Base-by-base conservation (phyloP, 2,329 filamentous ascomycete species). In the Mycosphaerella arachidis region DNA sequence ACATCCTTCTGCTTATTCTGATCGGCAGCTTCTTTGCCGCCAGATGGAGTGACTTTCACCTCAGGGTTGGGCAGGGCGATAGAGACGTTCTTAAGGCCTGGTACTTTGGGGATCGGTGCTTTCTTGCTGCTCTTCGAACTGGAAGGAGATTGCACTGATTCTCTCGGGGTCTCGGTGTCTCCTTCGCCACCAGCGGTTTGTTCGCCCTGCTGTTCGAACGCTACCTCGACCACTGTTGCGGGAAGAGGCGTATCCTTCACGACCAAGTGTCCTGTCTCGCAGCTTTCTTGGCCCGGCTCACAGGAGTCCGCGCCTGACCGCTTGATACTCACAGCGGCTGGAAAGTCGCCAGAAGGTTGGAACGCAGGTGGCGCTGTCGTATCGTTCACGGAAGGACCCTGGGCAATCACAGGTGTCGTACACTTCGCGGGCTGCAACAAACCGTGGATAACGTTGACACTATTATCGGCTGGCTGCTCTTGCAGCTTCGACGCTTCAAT, bases 61-160 rank as follows among this genome's bases (percentile, higher is more conserved):
- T 57, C 54, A 33, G 57, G 40, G 43, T 56, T 31, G 27, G 57
- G 57, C 20, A 60, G 35, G 31, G 51, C 58, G 35, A 61, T 53
- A 12, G 55, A 43, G 7, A 58, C 55, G 10, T 58, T 59, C 50
- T 59, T 65, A 12, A 40, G 16, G 30, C 50, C 60, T 13, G 63
- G 48, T 8, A 64, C 12, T 31, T 56, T 55, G 8, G 56, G 53
- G 16, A 63, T 56, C 2, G 63, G 55, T 4, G 55, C 63, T 30
- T 63, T 65, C 48, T 60, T 63, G 16, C 35, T 13, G 27, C 37
- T 37, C 53, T 51, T 59, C n/a, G 18, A 13, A 16, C 24, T 45
- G 27, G 50, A 45, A 16, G 56, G 56, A 10, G 27, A 33, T 8
- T 50, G 29, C 7, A 31, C 29, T 40, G 29, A n/a, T 12, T 52